Base-by-base conservation (phyloP, 208 protist genomes). In the Angomonas ambiguus region DNA sequence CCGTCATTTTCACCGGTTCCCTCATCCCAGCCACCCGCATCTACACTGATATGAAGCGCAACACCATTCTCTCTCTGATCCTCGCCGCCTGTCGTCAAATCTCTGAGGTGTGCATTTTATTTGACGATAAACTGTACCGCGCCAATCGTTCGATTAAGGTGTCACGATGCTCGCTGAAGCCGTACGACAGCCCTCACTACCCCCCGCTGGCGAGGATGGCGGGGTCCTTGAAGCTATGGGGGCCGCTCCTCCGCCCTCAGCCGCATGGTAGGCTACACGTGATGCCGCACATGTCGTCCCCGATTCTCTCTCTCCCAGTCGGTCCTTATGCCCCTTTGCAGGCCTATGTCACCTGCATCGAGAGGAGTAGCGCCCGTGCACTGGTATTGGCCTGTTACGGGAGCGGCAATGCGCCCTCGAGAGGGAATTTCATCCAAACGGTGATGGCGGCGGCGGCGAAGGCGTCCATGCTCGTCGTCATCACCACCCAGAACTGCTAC, bases 1-100 rank as follows among this genome's bases (percentile, higher is more conserved):
- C 97, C 1, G 90, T 99, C 34, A 79, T 99, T 51, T 85, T 99
- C 45, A 99, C 98, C 24, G 98, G 98, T 24, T 94, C 93, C 8
- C 79, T 97, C 53, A 91, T 98, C 62, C 91, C 96, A 3, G 73
- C 94, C 33, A 77, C 79, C 27, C 80, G 93, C 22, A 71, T 89
- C 0, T 96, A 94, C 67, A 97, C 80, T 8, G 97, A 98, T 66
- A 83, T 91, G 34, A 76, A 83, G 69, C 85, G 84, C 22, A 97
- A 97, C 67, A 79, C 95, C 1, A 83, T 95, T 35, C 64, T 88
- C 0, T 76, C 94, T 0, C 80, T 97, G 13, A 64, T 92, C 28
- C 86, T 98, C 58, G 95, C 95, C 3, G 83, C 68, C 35, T 87
- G 84, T 59, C 79, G 77, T 13, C 77, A 97, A 48, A 69, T 98